Percentiles rank a stretch among this genome's conserved stretches.
These are phyloP conservation scores for Ananas comosus DNA, from an alignment of 176 grass and related monocot genomes.

Conservation along the genomic window DNA sequence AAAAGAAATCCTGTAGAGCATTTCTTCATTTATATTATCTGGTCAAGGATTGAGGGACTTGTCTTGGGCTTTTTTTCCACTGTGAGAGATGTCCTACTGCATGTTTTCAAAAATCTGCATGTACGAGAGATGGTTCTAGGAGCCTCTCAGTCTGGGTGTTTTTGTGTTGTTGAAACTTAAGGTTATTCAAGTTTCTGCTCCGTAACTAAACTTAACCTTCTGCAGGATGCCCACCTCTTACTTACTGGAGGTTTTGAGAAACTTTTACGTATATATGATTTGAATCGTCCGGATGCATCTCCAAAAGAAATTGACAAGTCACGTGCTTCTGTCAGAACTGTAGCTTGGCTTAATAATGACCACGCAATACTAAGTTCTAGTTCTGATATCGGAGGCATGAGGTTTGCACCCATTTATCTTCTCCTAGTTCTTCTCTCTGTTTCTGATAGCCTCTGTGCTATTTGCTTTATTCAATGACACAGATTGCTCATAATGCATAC, in stretches of 20 bases:
- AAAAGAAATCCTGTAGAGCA: too few species aligned
- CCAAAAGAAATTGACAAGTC: conserved; percentile 91
- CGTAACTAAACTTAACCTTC: neutral
- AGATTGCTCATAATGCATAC: too few species aligned
- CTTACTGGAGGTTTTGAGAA: conserved; percentile 97
- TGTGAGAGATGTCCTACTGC: neutral
- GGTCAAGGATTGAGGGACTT: too few species aligned
- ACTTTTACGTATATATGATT: conserved; percentile 76
- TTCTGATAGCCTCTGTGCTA: neutral
- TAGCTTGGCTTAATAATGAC: conserved; percentile 89
- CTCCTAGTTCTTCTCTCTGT: neutral
- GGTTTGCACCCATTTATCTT: conserved; percentile 34
- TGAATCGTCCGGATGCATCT: conserved; percentile 90
- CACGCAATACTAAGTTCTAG: conserved; percentile 90
- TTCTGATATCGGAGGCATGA: conserved; percentile 91
- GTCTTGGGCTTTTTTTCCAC: too few species aligned
- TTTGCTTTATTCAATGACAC: neutral
- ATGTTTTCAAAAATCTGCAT: conserved; percentile 1
- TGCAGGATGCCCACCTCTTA: conserved; percentile 84
- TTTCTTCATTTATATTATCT: too few species aligned
- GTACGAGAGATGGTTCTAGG: neutral
- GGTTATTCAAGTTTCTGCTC: too few species aligned
- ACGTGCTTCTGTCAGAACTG: conserved; percentile 74
- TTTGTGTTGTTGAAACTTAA: too few species aligned
- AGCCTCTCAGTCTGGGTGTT: neutral